Evolutionary conservation across 1,284 basidiomycete species (phyloP).

Genomic region (Cutaneotrichosporon sp.): DNA sequence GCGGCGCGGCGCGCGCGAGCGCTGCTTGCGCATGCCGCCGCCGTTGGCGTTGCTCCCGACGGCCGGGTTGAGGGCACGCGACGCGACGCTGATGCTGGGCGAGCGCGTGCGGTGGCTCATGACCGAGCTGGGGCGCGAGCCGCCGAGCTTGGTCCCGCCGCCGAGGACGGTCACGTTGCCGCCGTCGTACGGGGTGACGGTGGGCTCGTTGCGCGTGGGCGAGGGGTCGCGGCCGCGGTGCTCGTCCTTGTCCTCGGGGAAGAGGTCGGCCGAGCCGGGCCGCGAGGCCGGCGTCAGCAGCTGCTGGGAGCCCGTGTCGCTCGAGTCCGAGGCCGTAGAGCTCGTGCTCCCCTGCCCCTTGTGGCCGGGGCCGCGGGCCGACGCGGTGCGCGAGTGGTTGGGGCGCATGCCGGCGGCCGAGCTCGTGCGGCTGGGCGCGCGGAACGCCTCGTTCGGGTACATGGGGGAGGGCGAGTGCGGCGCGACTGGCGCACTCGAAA

Average conservation of each 20-base stretch:
- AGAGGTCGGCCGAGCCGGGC: slow-evolving; percentile 43
- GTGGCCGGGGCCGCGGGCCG: slow-evolving; percentile 14
- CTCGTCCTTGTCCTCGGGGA: slow-evolving; percentile 25
- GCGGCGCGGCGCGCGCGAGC: slow-evolving; percentile 37
- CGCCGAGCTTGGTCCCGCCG: slow-evolving; percentile 54
- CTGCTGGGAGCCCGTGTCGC: slow-evolving; percentile 35
- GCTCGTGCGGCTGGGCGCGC: background rate
- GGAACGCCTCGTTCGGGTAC: slow-evolving; percentile 17
- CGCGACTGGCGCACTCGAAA: background rate
- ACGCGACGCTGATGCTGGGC: slow-evolving; percentile 47
- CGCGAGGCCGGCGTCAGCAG: slow-evolving; percentile 46
- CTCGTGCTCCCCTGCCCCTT: slow-evolving; percentile 32
- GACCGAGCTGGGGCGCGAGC: slow-evolving; percentile 41
- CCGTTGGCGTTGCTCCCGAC: slow-evolving; percentile 39
- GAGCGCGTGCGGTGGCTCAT: slow-evolving; percentile 41
- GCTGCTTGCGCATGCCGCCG: slow-evolving; percentile 31
- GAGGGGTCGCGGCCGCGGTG: slow-evolving; percentile 27
- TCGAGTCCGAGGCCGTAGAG: slow-evolving; percentile 38
- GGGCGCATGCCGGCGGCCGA: background rate
- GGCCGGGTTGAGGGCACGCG: slow-evolving; percentile 42
- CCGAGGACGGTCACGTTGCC: slow-evolving; percentile 55
- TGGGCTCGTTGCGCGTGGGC: slow-evolving; percentile 33
- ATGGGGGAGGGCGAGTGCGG: slow-evolving; percentile 22
- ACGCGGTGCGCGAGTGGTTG: slow-evolving; percentile 13
- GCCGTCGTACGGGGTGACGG: slow-evolving; percentile 54